A percentile compares a stretch with the other conserved stretches of the same genome.
phyloP scores from a whole-genome alignment of 345 rosid species.

The Eucalyptus pauciflora region DNA sequence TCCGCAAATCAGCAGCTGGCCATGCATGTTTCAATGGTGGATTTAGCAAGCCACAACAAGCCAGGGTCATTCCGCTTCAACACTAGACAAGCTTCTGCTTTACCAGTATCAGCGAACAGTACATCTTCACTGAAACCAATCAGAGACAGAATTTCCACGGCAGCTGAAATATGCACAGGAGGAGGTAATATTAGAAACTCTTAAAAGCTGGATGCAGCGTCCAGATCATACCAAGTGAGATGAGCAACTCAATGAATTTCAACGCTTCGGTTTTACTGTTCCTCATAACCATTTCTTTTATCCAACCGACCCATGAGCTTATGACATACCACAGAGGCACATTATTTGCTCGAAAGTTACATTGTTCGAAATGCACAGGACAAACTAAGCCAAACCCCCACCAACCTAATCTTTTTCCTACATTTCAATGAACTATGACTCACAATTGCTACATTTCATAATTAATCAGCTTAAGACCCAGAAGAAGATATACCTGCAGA shows the following conservation, averaged over 20 bases:
- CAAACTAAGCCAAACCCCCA: not conserved
- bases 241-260: not conserved
- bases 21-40: constrained; percentile 49
- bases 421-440: not conserved
- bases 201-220: not conserved
- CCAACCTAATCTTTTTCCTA: not conserved
- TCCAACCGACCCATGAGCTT: not conserved
- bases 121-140: constrained; percentile 73
- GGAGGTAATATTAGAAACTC: not conserved
- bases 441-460: not conserved
- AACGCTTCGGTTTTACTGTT: not conserved
- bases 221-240: not conserved
- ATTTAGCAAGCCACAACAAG: constrained; percentile 85
- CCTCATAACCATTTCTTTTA: not conserved
- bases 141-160: constrained; percentile 61
- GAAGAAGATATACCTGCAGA: constrained; percentile 35
- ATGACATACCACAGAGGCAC: not conserved
- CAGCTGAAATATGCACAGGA: constrained; percentile 34
- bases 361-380: not conserved
- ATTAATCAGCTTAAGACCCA: not conserved
- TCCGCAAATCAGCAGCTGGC: not conserved
- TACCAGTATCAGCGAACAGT: constrained; percentile 34
- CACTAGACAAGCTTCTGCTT: constrained; percentile 49
- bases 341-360: not conserved
- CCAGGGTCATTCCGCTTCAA: constrained; percentile 88